These are phyloP conservation scores for Aspergillus bombycis DNA, from an alignment of 2,329 filamentous ascomycete species.

Conservation along the genomic window DNA sequence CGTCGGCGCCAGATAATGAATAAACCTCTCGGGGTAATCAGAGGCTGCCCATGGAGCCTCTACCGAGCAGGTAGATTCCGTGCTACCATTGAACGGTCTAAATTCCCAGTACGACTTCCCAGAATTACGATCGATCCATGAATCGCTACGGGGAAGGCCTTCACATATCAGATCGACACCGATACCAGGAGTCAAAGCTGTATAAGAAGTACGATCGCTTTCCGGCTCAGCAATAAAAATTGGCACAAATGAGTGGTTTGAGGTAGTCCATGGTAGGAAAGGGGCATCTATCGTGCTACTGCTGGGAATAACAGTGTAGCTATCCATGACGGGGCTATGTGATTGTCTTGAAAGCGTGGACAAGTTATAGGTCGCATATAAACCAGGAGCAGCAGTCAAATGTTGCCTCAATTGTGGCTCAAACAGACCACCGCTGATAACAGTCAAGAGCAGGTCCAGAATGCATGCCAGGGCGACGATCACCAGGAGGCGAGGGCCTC, in stretches of 20 bases:
- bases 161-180: constrained; percentile 2
- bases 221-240: background rate
- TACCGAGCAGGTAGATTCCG: background rate
- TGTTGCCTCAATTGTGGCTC: constrained; percentile 16
- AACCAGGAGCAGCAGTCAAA: background rate
- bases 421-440: constrained; percentile 26
- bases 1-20: background rate
- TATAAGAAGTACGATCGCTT: background rate
- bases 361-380: background rate
- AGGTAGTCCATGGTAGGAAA: background rate
- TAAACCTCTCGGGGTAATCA: background rate
- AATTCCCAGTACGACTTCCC: background rate
- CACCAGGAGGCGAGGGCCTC: background rate
- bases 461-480: constrained; percentile 17
- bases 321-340: background rate
- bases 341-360: background rate
- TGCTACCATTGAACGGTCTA: background rate
- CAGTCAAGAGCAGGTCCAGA: constrained; percentile 17
- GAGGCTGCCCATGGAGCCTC: background rate
- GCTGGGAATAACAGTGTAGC: background rate
- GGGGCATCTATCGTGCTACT: background rate
- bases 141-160: background rate
- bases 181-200: constrained; percentile 5
- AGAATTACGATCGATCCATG: background rate
- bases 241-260: constrained; percentile 5